phyloP scores from a whole-genome alignment of 352 stramenopile species.

The Pythium graminicola region DNA sequence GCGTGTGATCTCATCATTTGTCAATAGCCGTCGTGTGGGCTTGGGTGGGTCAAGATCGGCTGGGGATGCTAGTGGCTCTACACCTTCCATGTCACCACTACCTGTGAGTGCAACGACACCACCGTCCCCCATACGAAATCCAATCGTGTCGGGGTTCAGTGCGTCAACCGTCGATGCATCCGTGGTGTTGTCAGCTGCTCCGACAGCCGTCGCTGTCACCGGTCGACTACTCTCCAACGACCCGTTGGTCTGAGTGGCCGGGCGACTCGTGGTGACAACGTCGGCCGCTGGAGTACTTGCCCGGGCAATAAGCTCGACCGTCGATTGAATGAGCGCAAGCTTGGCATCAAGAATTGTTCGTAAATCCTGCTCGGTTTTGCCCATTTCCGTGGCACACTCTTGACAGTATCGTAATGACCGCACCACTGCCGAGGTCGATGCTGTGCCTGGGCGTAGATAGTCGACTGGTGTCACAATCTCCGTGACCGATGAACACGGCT shows the following conservation, averaged over 20 bases:
- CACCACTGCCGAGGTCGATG: conserved; percentile 3
- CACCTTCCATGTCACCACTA: conserved; percentile 19
- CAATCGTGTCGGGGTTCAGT: neutral
- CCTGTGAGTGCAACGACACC: neutral
- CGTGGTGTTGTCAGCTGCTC: too few species aligned
- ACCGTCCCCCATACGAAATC: neutral
- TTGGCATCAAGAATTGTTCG: conserved; percentile 53
- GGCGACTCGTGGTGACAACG: neutral
- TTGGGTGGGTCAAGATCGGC: conserved; percentile 8
- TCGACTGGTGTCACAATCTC: conserved; percentile 21
- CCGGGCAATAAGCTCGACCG: conserved; percentile 32
- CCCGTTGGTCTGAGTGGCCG: neutral
- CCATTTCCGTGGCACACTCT: conserved; percentile 67
- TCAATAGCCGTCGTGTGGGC: conserved; percentile 18
- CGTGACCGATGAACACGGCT: conserved; percentile 59
- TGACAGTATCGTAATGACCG: conserved; percentile 58
- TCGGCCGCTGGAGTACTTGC: conserved; percentile 9
- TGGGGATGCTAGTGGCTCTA: conserved; percentile 1
- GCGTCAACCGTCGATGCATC: neutral
- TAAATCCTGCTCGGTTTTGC: conserved; percentile 61
- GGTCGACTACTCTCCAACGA: conserved; percentile 11
- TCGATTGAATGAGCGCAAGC: conserved; percentile 46
- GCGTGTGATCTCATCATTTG: conserved; percentile 37
- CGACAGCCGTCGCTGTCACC: neutral
- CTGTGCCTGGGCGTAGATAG: conserved; percentile 11